Percentiles rank a stretch among this genome's conserved stretches.
phyloP scores from a whole-genome alignment of 306 rosid genomes.

The Quillaja saponaria region DNA sequence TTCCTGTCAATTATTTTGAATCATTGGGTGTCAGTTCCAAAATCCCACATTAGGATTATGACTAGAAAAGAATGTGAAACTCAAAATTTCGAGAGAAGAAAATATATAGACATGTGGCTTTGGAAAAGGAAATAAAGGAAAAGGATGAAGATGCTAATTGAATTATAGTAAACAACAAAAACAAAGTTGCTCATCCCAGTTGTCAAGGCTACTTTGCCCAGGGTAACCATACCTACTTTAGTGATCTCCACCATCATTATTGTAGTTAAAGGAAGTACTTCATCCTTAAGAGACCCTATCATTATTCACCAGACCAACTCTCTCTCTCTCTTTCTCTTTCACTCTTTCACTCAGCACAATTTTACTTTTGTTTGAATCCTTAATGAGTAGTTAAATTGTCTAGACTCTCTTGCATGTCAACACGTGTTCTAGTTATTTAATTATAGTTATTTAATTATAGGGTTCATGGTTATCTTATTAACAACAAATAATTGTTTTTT shows the following conservation, averaged over 20 bases:
- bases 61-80: too few species aligned
- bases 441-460: too few species aligned
- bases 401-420: too few species aligned
- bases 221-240: slow-evolving; percentile 37
- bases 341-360: too few species aligned
- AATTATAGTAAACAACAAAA: slow-evolving; percentile 45
- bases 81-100: neutral
- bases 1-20: slow-evolving; percentile 16
- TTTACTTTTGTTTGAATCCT: too few species aligned
- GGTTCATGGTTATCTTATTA: too few species aligned
- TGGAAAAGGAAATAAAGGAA: slow-evolving; percentile 35
- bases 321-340: too few species aligned
- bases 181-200: slow-evolving; percentile 46
- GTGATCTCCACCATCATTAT: slow-evolving; percentile 41
- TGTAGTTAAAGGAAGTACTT: slow-evolving; percentile 24
- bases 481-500: too few species aligned
- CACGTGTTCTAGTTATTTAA: too few species aligned
- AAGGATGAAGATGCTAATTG: slow-evolving; percentile 41
- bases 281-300: neutral
- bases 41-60: too few species aligned
- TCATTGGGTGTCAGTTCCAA: neutral
- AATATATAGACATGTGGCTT: slow-evolving; percentile 39
- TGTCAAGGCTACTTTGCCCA: slow-evolving; percentile 48
- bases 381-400: too few species aligned
- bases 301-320: slow-evolving; percentile 2